Base-by-base conservation (phyloP, 1,139 yeast species). In the Oligophagozyma castellii region DNA sequence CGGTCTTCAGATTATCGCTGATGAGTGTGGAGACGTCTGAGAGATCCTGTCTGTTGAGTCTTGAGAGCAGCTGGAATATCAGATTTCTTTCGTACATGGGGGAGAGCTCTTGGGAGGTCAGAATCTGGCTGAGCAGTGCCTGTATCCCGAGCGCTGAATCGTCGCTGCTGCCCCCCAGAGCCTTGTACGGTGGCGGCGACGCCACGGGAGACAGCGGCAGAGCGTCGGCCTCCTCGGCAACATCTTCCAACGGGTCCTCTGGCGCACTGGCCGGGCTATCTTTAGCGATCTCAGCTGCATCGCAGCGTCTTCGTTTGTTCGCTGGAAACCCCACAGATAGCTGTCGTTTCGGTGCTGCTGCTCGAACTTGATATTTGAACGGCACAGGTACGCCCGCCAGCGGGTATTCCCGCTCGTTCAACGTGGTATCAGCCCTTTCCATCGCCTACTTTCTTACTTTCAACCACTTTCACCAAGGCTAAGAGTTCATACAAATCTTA, bases 21-120 rank as follows among this genome's bases (percentile, higher is more conserved):
- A 89, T 63, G 7, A 70, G 48, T 13, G 70, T 67, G 22, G 71
- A 66, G 31, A 89, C 56, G 20, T 79, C 67, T 30, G 92, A 77
- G 28, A 89, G 61, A 4, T 84, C 67, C 10, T 70, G 57, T 33
- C 95, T 64, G 42, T 76, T 71, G 31, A 79, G 65, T 27, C 65
- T 65, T 34, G 75, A 74, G 22, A 89, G 55, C 28, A 86, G 56
- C 36, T 65, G 67, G 57, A 75, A 81, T 14, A 80, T 58, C 29
- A 76, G 35, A 29, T 46, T 39, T n/a, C n/a, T n/a, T n/a, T n/a
- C n/a, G n/a, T n/a, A n/a, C n/a, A n/a, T n/a, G n/a, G 27, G 40
- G 44, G 25, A 37, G n/a, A 37, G 19, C 40, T 40, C 5, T 29
- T 23, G 18, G 35, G 37, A 11, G 44, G 35, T 16, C 37, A 30